A percentile compares a stretch with the other conserved stretches of the same genome.
Evolutionary conservation across 202 grass and related monocot genomes (phyloP).

Genomic region (Brachypodium distachyon): DNA sequence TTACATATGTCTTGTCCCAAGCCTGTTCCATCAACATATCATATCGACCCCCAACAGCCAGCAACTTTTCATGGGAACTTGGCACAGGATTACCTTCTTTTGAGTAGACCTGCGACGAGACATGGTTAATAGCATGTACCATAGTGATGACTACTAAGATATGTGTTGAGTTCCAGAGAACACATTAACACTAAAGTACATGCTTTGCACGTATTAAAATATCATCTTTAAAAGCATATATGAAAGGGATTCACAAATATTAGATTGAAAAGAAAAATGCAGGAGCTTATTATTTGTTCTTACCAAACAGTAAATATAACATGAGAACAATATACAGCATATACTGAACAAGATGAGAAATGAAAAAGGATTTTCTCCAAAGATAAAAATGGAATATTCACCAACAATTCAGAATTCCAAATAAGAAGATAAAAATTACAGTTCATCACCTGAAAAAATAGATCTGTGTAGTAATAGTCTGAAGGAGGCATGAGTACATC

Average conservation of each 20-base stretch:
- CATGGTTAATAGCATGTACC: background rate
- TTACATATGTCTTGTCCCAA: constrained; percentile 65
- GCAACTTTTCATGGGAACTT: constrained; percentile 56
- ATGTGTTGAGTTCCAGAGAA: background rate
- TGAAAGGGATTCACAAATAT: background rate
- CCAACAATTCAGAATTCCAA: background rate
- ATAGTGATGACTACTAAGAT: constrained; percentile 7
- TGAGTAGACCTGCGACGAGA: constrained; percentile 60
- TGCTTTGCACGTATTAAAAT: constrained; percentile 15
- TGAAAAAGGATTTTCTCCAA: background rate
- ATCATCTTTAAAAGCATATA: background rate
- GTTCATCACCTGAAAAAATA: constrained; percentile 83
- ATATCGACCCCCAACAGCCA: constrained; percentile 89
- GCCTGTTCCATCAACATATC: constrained; percentile 70
- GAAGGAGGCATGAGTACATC: constrained; percentile 97
- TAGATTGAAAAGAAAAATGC: background rate
- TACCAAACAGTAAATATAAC: background rate
- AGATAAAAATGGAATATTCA: background rate
- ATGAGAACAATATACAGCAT: constrained; percentile 1
- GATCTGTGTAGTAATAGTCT: constrained; percentile 65
- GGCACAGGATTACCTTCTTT: constrained; percentile 56
- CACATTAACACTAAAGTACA: background rate
- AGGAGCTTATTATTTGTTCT: background rate
- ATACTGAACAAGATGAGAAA: background rate
- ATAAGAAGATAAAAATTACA: background rate